Evolutionary conservation across 2,329 filamentous ascomycete species (phyloP), one percentile per base, ranked within the genome.

Genomic region (Neonectria punicea): DNA sequence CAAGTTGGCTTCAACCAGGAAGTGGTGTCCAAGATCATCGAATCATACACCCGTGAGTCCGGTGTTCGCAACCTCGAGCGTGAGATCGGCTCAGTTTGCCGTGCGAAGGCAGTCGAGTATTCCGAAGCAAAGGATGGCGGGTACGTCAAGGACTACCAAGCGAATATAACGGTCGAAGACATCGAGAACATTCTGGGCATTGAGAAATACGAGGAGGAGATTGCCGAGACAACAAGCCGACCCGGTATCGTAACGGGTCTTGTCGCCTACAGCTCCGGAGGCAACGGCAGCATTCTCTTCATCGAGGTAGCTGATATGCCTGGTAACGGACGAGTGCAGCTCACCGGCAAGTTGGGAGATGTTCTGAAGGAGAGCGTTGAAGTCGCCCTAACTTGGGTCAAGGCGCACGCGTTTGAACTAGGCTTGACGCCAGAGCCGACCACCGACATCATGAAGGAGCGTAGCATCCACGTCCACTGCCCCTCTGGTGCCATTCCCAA

Each of bases 301-400:
- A 99, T 99, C 73, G 96, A 99, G 81, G 93, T 98, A 49, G 93
- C 95, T 11, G 94, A 97, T 76, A 98, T 98, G 94, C 96, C 96
- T 0, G 96, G 96, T 47, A 91, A 89, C 61, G 96, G 96, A 36
- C 90, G 92, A 58, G 93, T 99, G 39, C 96, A 98, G 81, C 89
- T 99, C 28, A 99, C 96, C 1, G 96, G 96, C 67, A 98, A 97
- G 79, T 89, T 99, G 7, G 96, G 96, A 68, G 94, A 98, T 73
- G 96, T 99, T 32, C 89, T 99, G 64, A 98, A 98, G 81, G 96
- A 99, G 80, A 95, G 91, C 68, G 96, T 98, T 46, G 95, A 98
- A 79, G 96, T 99, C 20, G 96, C 96, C 11, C 86, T 98, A 36
- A 95, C 92, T 16, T 99, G 96, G 96, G 96, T 99, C 56, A 98